Conservation (phyloP, 306 rosid species). For the Pueraria montana region DNA sequence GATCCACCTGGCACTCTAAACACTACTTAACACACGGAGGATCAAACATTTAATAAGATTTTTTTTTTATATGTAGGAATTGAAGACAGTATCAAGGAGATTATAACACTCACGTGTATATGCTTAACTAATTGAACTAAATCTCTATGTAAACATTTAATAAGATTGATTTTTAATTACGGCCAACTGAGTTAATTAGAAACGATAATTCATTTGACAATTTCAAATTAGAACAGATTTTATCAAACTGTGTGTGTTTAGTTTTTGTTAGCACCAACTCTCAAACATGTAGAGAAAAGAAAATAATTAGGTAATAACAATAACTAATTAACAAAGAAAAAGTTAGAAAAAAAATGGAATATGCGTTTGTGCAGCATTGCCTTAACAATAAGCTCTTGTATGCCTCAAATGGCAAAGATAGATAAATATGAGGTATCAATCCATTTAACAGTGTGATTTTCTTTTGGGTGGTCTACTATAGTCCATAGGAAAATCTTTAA, state of each 20-base stretch:
- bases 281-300: background rate
- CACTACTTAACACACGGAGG: too few species aligned
- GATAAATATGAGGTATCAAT: background rate
- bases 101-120: too few species aligned
- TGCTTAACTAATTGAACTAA: too few species aligned
- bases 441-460: slow-evolving; percentile 4
- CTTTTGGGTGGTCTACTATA: background rate
- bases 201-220: background rate
- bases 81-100: too few species aligned
- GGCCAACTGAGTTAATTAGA: background rate
- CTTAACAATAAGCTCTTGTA: background rate
- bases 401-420: background rate
- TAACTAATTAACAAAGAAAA: background rate
- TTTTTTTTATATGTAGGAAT: too few species aligned
- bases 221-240: background rate
- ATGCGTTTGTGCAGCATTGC: background rate
- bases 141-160: too few species aligned
- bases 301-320: background rate
- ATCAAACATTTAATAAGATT: too few species aligned
- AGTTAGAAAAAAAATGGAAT: background rate
- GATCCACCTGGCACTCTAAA: background rate
- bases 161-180: too few species aligned
- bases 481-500: background rate
- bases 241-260: background rate
- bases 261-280: background rate